These are phyloP conservation scores for Eimeria acervulina DNA, from an alignment of 169 alveolate species.

Conservation along the genomic window DNA sequence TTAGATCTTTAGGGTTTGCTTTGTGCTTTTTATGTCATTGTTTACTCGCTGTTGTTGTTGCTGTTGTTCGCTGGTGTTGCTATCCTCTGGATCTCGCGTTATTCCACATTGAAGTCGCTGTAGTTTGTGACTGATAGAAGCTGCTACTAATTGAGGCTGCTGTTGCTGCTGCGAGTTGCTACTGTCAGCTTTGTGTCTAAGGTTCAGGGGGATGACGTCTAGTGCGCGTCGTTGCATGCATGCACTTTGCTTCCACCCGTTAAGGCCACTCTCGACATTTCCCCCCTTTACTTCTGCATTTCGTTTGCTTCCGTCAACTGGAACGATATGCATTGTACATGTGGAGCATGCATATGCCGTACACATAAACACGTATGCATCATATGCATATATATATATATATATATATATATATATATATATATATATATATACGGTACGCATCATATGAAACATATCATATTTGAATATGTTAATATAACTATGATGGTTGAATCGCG, in stretches of 20 bases:
- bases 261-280: too few relatives aligned
- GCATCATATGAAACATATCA: too few relatives aligned
- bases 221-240: neutral
- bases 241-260: too few relatives aligned
- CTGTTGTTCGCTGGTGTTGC: neutral
- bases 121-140: neutral
- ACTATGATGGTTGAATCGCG: too few relatives aligned
- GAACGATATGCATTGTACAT: too few relatives aligned
- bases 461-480: too few relatives aligned
- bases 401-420: too few relatives aligned
- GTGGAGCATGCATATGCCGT: too few relatives aligned
- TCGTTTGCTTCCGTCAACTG: neutral
- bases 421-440: too few relatives aligned
- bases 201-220: neutral
- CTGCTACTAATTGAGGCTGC: neutral
- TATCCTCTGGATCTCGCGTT: neutral
- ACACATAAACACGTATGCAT: too few relatives aligned
- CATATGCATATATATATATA: too few relatives aligned
- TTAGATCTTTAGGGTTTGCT: too few relatives aligned
- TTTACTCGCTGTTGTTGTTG: neutral
- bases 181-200: neutral
- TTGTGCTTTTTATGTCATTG: neutral
- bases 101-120: neutral
- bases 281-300: neutral
- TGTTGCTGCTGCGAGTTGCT: neutral